Conservation (phyloP, 2,329 filamentous ascomycete genomes). For the Trichophyton rubrum region DNA sequence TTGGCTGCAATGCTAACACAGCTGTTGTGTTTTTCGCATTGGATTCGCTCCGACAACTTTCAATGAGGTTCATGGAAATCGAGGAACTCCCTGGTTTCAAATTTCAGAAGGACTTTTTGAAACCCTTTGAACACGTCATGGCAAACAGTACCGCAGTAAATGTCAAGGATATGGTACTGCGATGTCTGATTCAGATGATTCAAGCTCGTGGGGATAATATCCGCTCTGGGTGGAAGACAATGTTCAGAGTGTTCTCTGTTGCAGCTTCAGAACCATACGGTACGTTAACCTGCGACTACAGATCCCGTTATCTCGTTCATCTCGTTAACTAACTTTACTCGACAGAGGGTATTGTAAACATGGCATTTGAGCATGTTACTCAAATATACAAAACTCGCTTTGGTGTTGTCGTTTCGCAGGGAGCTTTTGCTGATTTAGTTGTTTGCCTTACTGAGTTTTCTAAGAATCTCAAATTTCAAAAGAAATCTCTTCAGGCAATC, state of each 20-base stretch:
- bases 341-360: conserved; percentile 79
- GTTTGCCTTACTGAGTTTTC: conserved; percentile 97
- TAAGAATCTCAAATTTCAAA: conserved; percentile 97
- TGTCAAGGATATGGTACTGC: conserved; percentile 94
- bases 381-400: conserved; percentile 94
- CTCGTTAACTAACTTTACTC: conserved; percentile 15
- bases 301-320: neutral
- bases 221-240: conserved; percentile 93
- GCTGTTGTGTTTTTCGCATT: conserved; percentile 95
- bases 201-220: conserved; percentile 95
- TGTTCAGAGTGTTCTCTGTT: conserved; percentile 95
- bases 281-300: conserved; percentile 24
- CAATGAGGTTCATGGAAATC: conserved; percentile 98
- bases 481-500: conserved; percentile 92
- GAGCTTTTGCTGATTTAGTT: conserved; percentile 89
- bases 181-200: conserved; percentile 98
- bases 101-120: conserved; percentile 98
- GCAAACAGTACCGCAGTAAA: conserved; percentile 80
- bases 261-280: conserved; percentile 80
- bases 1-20: conserved; percentile 92
- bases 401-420: conserved; percentile 89
- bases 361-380: conserved; percentile 92
- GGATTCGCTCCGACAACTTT: conserved; percentile 86
- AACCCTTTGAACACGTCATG: conserved; percentile 96
- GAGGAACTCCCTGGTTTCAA: conserved; percentile 97